Base-by-base conservation (phyloP, 176 grass and related monocot genomes). In the Neostapfia colusana region DNA sequence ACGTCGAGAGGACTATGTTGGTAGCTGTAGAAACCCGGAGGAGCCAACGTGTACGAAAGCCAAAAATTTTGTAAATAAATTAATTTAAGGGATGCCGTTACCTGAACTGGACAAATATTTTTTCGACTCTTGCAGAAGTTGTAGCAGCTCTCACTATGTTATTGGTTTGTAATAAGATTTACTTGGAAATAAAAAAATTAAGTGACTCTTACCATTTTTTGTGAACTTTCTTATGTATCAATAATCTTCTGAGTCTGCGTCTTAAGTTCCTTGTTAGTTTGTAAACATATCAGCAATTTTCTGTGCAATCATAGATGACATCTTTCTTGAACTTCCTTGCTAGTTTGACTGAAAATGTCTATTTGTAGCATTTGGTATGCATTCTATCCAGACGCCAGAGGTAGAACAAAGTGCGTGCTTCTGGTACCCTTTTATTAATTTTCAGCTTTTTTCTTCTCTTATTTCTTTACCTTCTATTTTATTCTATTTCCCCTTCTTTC, bases 21-120 rank as follows among this genome's bases (percentile, higher is more conserved):
- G 42, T 88, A 36, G 68, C 67, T 21, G 51, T 83, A 25, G 41
- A 87, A 61, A 72, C 58, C 0, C 21, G 74, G 24, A 87, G 69
- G 51, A 83, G 80, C 17, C 50, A 74, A 16, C 41, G 80, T 54
- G 74, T 88, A 23, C 31, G 35, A 23, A 79, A 88, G 74, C 80
- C 74, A 7, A 83, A 83, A 54, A 13, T 51, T 60, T 4, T 78
- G 35, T 4, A 76, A 71, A 13, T 10, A 63, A 66, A 28, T 82
- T 57, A 38, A 40, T 72, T 72, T 0, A n/a, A 63, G 3, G 14
- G 9, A 2, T 20, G 4, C 69, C 28, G 39, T 65, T 65, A 65
- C 39, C 27, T 36, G 27, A 14, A 48, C 4, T n/a, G 28, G 43
- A 37, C 6, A 20, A 49, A 9, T 10, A 21, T 28, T 49, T 46